Conservation (phyloP, 495 filamentous ascomycete species). For the Hamigera avellanea region DNA sequence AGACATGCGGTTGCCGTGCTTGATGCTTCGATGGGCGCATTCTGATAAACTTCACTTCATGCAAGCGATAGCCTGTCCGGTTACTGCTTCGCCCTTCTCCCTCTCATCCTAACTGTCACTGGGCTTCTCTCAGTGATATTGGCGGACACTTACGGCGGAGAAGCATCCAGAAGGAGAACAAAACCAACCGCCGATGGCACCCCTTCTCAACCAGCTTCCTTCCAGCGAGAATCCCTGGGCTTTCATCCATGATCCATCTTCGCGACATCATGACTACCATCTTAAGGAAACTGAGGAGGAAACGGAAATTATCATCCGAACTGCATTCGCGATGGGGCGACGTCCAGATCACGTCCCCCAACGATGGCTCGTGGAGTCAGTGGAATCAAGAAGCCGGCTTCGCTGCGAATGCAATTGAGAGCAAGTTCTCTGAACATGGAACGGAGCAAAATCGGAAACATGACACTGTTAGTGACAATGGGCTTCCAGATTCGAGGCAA, state of each 20-base stretch:
- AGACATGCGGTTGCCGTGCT: slow-evolving; percentile 9
- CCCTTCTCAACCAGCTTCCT: too few relatives aligned
- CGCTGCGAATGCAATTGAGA: slow-evolving; percentile 4
- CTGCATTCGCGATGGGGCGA: slow-evolving; percentile 34
- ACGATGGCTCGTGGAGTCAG: slow-evolving; percentile 33
- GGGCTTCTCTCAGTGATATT: too few relatives aligned
- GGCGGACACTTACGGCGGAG: too few relatives aligned
- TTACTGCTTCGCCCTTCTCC: neutral
- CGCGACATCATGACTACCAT: slow-evolving; percentile 23
- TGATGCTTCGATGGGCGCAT: neutral
- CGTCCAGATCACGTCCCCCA: slow-evolving; percentile 29
- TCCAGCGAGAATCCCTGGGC: too few relatives aligned
- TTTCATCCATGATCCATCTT: slow-evolving; percentile 16
- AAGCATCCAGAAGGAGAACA: too few relatives aligned
- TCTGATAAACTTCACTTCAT: slow-evolving; percentile 12
- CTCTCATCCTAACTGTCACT: neutral
- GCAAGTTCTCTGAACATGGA: neutral
- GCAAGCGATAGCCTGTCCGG: slow-evolving; percentile 6
- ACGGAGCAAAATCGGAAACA: slow-evolving; percentile 5
- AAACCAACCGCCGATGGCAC: too few relatives aligned
- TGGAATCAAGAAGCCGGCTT: slow-evolving; percentile 14
- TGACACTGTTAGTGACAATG: neutral
- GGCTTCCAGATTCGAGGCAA: too few relatives aligned
- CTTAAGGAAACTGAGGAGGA: slow-evolving; percentile 26
- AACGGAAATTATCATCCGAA: slow-evolving; percentile 28